These are phyloP conservation scores for Candida stauntonica DNA, from an alignment of 805 yeast genomes.

Conservation along the genomic window DNA sequence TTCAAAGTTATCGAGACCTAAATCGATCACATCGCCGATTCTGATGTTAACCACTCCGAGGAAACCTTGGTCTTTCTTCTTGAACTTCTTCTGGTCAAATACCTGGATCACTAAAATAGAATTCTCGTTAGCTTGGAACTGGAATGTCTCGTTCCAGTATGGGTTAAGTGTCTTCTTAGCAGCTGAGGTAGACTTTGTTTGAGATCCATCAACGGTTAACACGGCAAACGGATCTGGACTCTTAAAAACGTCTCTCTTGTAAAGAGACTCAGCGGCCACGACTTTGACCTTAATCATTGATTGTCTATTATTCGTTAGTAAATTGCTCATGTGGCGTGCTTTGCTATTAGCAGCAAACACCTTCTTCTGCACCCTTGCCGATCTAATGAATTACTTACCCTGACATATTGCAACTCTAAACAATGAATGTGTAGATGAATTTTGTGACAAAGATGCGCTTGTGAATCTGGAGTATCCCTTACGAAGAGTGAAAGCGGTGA, in stretches of 20 bases:
- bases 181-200: conserved; percentile 90
- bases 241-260: conserved; percentile 91
- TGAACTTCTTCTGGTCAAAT: conserved; percentile 95
- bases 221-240: conserved; percentile 99
- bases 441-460: background rate
- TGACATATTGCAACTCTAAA: conserved; percentile 1
- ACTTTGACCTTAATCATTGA: conserved; percentile 49
- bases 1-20: conserved; percentile 43
- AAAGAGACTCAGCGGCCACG: conserved; percentile 93
- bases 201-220: conserved; percentile 94
- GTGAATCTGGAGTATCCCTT: too few relatives aligned
- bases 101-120: conserved; percentile 89
- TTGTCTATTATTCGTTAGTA: conserved; percentile 14
- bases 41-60: conserved; percentile 92
- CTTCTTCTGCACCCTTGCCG: too few relatives aligned
- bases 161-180: conserved; percentile 94
- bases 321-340: conserved; percentile 11
- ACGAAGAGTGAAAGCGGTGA: too few relatives aligned
- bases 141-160: conserved; percentile 93
- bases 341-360: too few relatives aligned
- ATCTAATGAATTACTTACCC: conserved; percentile 5
- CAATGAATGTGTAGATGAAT: too few relatives aligned
- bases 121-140: conserved; percentile 70
- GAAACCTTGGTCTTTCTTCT: conserved; percentile 97
- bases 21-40: conserved; percentile 82